Evolutionary conservation across 352 stramenopile genomes (phyloP), one percentile per base, ranked within the genome.

Genomic region (Globisporangium uncinulatum): DNA sequence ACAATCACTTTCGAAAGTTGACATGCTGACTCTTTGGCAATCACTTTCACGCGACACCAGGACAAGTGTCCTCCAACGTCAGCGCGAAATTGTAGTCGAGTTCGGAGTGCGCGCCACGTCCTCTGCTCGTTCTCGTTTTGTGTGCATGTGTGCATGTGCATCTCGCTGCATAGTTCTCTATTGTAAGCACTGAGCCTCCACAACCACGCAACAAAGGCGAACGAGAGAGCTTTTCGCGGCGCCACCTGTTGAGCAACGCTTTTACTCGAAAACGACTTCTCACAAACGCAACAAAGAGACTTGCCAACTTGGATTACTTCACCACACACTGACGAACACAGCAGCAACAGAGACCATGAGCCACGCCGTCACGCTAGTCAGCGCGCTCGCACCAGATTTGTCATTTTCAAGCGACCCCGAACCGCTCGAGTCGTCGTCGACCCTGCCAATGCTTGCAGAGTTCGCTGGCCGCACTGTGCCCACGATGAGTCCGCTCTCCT

Each of bases 381-480:
- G 15, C 13, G 32, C 21, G 20, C 19, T 17, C 14, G 54, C 54
- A 9, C 42, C 48, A 4, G 56, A 62, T n/a, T 24, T 56, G 17
- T 53, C 56, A 29, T 56, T 49, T 13, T 39, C 49, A 5, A 31
- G 20, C 6, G 47, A 36, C 24, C 15, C 43, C 8, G 46, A 21
- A 29, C 46, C 11, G 46, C 31, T 51, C 46, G 46, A 51, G 46
- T 51, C 46, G 42, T 24, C 42, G 15, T 29, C 24, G 42, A 20
- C 42, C n/a, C 42, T 46, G 42, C 42, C 42, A 46, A 17, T 46
- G 53, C 56, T 62, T n/a, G 44, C 53, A n/a, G 41, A 51, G 7
- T 47, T 49, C 1, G 62, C 36, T 0, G 67, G 56, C 11, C 51
- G 57, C 24, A 75, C 67, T 31, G 45, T 66, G 31, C 61, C 67